Evolutionary conservation across 345 rosid genomes (phyloP).

Genomic region (Salix exigua): DNA sequence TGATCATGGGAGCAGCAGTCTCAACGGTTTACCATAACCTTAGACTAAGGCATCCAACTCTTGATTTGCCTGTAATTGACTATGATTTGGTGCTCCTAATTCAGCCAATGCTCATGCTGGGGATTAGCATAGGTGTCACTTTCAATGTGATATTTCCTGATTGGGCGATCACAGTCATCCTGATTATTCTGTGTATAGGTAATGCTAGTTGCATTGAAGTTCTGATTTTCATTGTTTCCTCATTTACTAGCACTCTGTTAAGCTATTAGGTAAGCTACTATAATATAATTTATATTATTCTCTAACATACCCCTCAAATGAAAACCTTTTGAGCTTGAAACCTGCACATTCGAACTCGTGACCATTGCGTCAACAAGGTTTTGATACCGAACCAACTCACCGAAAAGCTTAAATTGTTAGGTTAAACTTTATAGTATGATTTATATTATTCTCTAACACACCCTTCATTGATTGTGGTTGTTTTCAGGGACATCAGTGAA

Average conservation of each 20-base stretch:
- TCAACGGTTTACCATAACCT: slow-evolving; percentile 14
- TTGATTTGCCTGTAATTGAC: slow-evolving; percentile 17
- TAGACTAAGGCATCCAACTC: slow-evolving; percentile 15
- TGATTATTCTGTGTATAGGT: slow-evolving; percentile 13
- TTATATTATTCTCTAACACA: no score
- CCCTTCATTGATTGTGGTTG: background rate
- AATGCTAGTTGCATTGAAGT: background rate
- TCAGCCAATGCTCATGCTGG: slow-evolving; percentile 15
- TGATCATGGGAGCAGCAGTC: slow-evolving; percentile 17
- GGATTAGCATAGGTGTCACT: slow-evolving; percentile 17
- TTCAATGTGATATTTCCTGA: slow-evolving; percentile 17
- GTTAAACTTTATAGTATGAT: no score
- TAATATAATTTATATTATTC: no score
- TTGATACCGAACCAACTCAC: no score
- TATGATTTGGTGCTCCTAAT: slow-evolving; percentile 16
- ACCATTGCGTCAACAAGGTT: no score
- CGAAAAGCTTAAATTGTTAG: no score
- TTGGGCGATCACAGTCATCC: slow-evolving; percentile 11
- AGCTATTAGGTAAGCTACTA: no score
- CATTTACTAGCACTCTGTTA: background rate
- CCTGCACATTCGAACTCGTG: no score
- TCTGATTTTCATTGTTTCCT: background rate
- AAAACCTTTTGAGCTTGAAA: no score
- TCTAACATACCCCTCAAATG: no score
- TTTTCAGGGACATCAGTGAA: slow-evolving; percentile 8